Percentiles rank a stretch among this genome's conserved stretches.
These are phyloP conservation scores for Lentinula sp. DNA, from an alignment of 768 basidiomycete species.

Conservation along the genomic window DNA sequence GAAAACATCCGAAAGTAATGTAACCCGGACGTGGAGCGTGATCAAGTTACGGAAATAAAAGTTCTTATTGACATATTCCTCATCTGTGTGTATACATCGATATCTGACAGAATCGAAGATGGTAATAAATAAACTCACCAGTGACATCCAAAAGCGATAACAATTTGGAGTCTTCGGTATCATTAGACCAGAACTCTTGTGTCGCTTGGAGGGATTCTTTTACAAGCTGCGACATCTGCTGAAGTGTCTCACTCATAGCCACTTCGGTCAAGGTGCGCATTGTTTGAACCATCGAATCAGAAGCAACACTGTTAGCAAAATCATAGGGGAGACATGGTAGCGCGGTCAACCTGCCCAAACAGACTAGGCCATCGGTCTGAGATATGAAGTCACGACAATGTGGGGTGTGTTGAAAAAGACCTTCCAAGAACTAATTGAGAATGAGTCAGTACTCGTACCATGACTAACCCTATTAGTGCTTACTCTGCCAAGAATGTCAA, in stretches of 20 bases:
- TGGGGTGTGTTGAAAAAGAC: conserved; percentile 86
- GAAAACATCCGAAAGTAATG: conserved; percentile 84
- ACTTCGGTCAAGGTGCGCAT: conserved; percentile 87
- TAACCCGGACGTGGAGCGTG: conserved; percentile 71
- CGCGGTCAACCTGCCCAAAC: conserved; percentile 70
- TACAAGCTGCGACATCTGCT: conserved; percentile 65
- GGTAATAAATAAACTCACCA: conserved; percentile 24
- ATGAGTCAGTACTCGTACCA: background rate
- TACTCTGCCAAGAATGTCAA: conserved; percentile 77
- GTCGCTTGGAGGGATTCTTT: conserved; percentile 66
- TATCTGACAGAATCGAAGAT: background rate
- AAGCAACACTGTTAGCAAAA: conserved; percentile 78
- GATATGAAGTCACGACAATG: conserved; percentile 89
- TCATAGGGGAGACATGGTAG: conserved; percentile 87
- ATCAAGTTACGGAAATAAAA: conserved; percentile 66
- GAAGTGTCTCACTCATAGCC: conserved; percentile 69
- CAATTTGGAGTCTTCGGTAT: conserved; percentile 54
- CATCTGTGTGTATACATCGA: conserved; percentile 24
- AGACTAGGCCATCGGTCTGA: conserved; percentile 64
- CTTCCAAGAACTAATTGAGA: conserved; percentile 75
- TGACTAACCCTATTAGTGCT: conserved; percentile 16
- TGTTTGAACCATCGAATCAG: conserved; percentile 83
- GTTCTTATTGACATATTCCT: conserved; percentile 47
- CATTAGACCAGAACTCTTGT: conserved; percentile 59
- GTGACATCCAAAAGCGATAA: conserved; percentile 54